Conservation (phyloP, 495 filamentous ascomycete species). For the Astrocystis sublimbata region DNA sequence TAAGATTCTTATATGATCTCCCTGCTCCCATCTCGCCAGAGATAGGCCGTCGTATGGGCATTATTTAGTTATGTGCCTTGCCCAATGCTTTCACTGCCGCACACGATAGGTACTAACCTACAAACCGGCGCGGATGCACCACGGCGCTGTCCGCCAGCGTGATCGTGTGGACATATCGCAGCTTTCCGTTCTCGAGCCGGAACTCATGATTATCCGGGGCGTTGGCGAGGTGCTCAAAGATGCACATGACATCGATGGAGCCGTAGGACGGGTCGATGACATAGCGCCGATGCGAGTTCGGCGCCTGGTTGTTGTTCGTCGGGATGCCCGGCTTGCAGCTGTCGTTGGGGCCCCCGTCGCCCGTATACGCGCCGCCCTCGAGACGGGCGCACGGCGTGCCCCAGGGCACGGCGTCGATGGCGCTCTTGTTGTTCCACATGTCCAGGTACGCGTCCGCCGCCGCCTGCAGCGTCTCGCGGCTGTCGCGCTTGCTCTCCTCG, state of each 20-base stretch:
- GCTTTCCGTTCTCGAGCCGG: constrained; percentile 43
- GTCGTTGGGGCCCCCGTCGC: constrained; percentile 35
- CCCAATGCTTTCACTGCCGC: background rate
- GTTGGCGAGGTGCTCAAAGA: constrained; percentile 43
- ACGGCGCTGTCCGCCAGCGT: constrained; percentile 49
- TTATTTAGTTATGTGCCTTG: too few relatives aligned
- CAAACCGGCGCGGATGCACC: constrained; percentile 10
- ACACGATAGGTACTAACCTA: background rate
- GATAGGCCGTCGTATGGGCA: too few relatives aligned
- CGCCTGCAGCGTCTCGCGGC: constrained; percentile 31
- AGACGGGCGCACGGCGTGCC: constrained; percentile 41
- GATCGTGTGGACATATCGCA: constrained; percentile 47
- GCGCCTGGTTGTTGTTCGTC: constrained; percentile 39
- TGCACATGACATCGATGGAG: constrained; percentile 40
- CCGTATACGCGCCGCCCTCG: constrained; percentile 44
- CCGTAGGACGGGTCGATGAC: constrained; percentile 44
- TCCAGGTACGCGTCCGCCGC: constrained; percentile 46
- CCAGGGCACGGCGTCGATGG: constrained; percentile 40
- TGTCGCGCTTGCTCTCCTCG: constrained; percentile 30
- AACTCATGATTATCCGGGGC: constrained; percentile 48
- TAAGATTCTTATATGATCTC: too few relatives aligned
- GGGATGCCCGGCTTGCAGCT: constrained; percentile 43
- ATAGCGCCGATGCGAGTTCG: constrained; percentile 41
- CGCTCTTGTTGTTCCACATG: constrained; percentile 41
- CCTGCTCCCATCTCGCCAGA: too few relatives aligned